Evolutionary conservation across 2,329 filamentous ascomycete species (phyloP).

Genomic region (Fusarium sp.): DNA sequence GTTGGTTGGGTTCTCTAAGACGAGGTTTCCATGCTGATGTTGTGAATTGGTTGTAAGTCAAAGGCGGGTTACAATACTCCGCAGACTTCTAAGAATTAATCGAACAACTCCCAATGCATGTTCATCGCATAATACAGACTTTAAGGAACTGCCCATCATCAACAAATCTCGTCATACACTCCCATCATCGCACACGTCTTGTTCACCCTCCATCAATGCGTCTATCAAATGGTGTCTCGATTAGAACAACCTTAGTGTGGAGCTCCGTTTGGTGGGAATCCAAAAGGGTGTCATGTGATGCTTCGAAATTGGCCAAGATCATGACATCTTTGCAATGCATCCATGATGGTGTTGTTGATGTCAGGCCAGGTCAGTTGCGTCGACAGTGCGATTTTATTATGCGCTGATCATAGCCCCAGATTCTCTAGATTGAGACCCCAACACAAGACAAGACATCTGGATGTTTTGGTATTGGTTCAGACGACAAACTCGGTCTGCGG

Average conservation of each 20-base stretch:
- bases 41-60: neutral
- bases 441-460: constrained; percentile 3
- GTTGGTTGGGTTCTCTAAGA: neutral
- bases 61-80: neutral
- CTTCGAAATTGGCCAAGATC: constrained; percentile 30
- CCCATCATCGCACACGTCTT: constrained; percentile 29
- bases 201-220: constrained; percentile 11
- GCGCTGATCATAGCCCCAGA: constrained; percentile 7
- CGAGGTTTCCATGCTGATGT: neutral
- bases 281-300: constrained; percentile 30
- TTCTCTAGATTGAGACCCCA: neutral
- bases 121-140: constrained; percentile 9
- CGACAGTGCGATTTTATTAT: constrained; percentile 31
- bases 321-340: constrained; percentile 33
- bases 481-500: constrained; percentile 15
- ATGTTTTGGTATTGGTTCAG: constrained; percentile 34
- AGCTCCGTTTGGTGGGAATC: constrained; percentile 20
- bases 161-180: constrained; percentile 15
- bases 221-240: constrained; percentile 26
- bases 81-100: neutral
- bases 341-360: constrained; percentile 26
- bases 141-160: constrained; percentile 17
- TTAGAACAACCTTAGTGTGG: constrained; percentile 18
- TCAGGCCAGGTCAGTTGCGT: constrained; percentile 19
- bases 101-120: constrained; percentile 14